Percentiles rank a stretch among this genome's conserved stretches.
Evolutionary conservation across 73 alveolate genomes (phyloP).

Genomic region (Paramecium sonneborni): DNA sequence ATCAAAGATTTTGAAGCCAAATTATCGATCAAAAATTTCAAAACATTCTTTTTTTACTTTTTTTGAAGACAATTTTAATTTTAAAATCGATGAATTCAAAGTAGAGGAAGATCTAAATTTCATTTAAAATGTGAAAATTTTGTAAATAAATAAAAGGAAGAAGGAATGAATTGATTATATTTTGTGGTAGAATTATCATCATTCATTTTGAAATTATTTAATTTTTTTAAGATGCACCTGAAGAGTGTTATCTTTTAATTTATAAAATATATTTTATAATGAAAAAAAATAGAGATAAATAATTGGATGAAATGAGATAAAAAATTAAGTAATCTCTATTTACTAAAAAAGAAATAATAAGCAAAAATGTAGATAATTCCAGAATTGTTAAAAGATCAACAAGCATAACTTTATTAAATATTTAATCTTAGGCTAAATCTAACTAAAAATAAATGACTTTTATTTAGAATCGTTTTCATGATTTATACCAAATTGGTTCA

Average conservation of each 20-base stretch:
- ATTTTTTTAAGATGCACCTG: background rate
- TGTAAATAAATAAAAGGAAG: background rate
- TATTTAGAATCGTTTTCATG: constrained; percentile 34
- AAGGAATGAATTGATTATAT: background rate
- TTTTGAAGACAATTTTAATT: background rate
- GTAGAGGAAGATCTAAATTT: background rate
- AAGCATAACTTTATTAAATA: background rate
- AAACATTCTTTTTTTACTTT: background rate
- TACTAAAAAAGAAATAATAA: background rate
- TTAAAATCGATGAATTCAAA: background rate
- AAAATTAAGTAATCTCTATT: constrained; percentile 31
- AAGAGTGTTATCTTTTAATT: background rate
- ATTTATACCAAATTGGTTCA: background rate
- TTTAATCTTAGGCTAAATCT: background rate
- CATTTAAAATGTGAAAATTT: background rate
- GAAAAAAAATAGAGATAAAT: background rate
- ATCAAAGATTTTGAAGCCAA: background rate
- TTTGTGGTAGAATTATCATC: background rate
- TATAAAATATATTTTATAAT: background rate
- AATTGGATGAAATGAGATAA: background rate
- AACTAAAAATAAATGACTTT: background rate
- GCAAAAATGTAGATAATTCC: background rate
- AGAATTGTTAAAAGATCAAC: background rate
- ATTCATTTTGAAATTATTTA: background rate
- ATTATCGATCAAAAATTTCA: background rate